These are phyloP conservation scores for Colletotrichum cuscutae DNA, from an alignment of 2,329 filamentous ascomycete genomes.

Conservation along the genomic window DNA sequence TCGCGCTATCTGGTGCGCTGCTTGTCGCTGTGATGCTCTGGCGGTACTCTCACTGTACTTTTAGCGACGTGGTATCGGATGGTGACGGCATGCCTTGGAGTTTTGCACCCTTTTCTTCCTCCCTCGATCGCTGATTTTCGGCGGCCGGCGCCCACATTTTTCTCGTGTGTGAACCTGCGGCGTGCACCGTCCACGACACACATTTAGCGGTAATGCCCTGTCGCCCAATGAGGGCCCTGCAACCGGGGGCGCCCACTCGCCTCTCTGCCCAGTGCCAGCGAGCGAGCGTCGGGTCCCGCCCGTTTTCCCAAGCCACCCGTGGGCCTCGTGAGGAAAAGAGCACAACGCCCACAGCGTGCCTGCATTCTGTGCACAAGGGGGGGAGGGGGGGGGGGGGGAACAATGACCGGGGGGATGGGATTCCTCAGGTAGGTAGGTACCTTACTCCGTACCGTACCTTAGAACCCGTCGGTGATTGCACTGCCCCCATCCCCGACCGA, in stretches of 20 bases:
- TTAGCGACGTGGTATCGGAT: constrained; percentile 39
- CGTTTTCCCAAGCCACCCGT: background rate
- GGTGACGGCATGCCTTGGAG: constrained; percentile 36
- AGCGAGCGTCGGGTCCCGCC: background rate
- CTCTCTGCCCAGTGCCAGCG: background rate
- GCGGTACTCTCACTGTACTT: constrained; percentile 29
- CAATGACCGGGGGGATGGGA: constrained; percentile 11
- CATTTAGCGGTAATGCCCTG: constrained; percentile 20
- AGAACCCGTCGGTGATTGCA: background rate
- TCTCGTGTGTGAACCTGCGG: background rate
- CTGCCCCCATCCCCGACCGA: background rate
- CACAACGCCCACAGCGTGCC: background rate
- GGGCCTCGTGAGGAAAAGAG: background rate
- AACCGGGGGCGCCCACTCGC: background rate
- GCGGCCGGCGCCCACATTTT: constrained; percentile 29
- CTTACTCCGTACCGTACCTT: no score
- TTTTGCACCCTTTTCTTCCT: background rate
- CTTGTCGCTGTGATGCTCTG: constrained; percentile 26
- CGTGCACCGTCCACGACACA: background rate
- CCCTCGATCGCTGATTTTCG: background rate
- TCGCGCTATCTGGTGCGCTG: background rate
- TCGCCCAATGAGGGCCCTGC: constrained; percentile 30
- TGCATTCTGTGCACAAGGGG: background rate
- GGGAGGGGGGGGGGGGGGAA: background rate
- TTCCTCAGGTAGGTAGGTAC: no score